Base-by-base conservation (phyloP, 2,329 filamentous ascomycete genomes). In the Penicillium sp. region DNA sequence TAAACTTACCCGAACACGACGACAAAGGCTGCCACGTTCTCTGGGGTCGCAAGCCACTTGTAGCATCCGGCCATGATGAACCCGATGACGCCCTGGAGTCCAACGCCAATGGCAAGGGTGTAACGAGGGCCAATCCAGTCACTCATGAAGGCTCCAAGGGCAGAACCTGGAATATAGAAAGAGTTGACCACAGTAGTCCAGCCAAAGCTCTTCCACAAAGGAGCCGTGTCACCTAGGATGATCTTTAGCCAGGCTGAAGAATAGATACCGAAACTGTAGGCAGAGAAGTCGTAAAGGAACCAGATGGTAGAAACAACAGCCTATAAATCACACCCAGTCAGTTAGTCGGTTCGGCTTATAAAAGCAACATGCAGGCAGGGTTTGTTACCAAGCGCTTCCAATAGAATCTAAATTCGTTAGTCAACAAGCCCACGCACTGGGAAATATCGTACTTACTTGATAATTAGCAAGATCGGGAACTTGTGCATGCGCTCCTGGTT, bases 11-110 rank as follows among this genome's bases (percentile, higher is more conserved):
- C 90, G 66, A 92, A 93, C 3, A 93, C 85, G 6, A 92, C 88
- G 1, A 90, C 87, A 65, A 94, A 95, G 0, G 81, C 89, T 8
- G 81, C 90, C 5, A 94, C 85, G 59, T 91, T 86, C 59, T 81
- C 69, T 0, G 86, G 79, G 51, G 85, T 82, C 0, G 86, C 85
- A n/a, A 97, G 83, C 52, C 82, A 82, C 6, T 78, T 75, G 75
- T 96, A 96, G 63, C 86, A 86, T 10, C 87, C 91, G 0, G 91
- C 88, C 90, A 96, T 95, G 76, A 93, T 87, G 75, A 93, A 96
- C 2, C 93, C 93, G 6, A 96, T 84, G 8, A 91, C 70, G 3
- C 87, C 89, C 72, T 97, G 93, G 0, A 86, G 71, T 3, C 81
- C 75, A 3, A 96, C 89, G 15, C 90, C 91, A 10, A 86, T 74